Evolutionary conservation across 768 basidiomycete species (phyloP).

Genomic region (Melanogaster broomeanus): DNA sequence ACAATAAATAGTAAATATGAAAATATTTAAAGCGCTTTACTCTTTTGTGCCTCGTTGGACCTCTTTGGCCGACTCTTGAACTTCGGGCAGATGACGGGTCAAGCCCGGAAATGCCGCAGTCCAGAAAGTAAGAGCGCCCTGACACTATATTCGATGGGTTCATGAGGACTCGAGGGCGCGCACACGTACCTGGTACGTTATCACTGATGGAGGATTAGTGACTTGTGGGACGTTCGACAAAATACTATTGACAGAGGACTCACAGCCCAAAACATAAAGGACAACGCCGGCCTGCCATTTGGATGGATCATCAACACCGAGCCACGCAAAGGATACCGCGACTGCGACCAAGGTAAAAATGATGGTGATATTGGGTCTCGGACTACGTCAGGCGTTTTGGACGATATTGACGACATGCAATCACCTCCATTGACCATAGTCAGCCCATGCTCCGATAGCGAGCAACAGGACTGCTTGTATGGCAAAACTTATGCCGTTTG

Average conservation of each 20-base stretch:
- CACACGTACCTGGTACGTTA: slow-evolving; percentile 62
- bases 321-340: slow-evolving; percentile 75
- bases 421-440: slow-evolving; percentile 80
- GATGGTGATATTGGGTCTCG: slow-evolving; percentile 74
- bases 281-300: slow-evolving; percentile 63
- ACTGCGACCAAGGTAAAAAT: slow-evolving; percentile 69
- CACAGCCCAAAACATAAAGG: slow-evolving; percentile 65
- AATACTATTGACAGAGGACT: slow-evolving; percentile 22
- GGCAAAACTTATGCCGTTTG: slow-evolving; percentile 79
- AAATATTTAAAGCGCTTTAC: slow-evolving; percentile 30
- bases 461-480: slow-evolving; percentile 70
- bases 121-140: slow-evolving; percentile 80
- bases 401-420: background rate
- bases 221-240: background rate
- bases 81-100: slow-evolving; percentile 67
- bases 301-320: slow-evolving; percentile 66
- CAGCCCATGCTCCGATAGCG: slow-evolving; percentile 75
- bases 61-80: slow-evolving; percentile 51
- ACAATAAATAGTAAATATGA: background rate
- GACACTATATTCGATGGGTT: background rate
- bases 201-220: slow-evolving; percentile 41
- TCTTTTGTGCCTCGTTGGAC: slow-evolving; percentile 45
- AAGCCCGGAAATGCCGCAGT: slow-evolving; percentile 81
- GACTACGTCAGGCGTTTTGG: slow-evolving; percentile 1
- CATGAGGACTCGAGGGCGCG: background rate